phyloP scores from a whole-genome alignment of 768 basidiomycete genomes.

The Udeniomyces megalosporus region DNA sequence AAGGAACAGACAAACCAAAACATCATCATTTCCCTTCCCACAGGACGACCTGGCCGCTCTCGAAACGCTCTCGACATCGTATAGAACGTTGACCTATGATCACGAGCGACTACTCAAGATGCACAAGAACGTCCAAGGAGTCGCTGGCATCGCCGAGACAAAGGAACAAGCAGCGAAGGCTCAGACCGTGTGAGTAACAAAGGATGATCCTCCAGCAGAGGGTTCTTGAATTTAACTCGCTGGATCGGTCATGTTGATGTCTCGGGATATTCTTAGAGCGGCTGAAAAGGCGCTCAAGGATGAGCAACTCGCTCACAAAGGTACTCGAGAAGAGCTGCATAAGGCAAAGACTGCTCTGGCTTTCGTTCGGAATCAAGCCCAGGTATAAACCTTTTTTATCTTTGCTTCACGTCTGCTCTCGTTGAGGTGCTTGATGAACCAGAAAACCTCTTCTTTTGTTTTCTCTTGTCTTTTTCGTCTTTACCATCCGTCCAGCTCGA shows the following conservation, averaged over 20 bases:
- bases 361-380: conserved; percentile 19
- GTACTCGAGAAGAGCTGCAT: conserved; percentile 14
- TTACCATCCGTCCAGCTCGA: conserved; percentile 38
- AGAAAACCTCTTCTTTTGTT: neutral
- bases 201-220: too few species aligned
- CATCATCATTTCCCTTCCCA: neutral
- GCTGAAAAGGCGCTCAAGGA: conserved; percentile 15
- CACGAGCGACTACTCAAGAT: conserved; percentile 56
- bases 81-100: conserved; percentile 64
- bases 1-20: neutral
- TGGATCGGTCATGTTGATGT: too few species aligned
- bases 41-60: conserved; percentile 63
- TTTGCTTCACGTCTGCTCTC: too few species aligned
- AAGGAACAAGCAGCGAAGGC: conserved; percentile 59
- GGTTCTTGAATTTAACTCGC: too few species aligned
- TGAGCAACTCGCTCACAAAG: conserved; percentile 18
- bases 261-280: neutral
- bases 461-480: neutral
- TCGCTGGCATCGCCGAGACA: conserved; percentile 55
- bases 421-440: too few species aligned
- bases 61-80: conserved; percentile 56
- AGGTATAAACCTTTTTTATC: neutral
- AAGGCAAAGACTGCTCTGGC: conserved; percentile 19
- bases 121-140: conserved; percentile 45
- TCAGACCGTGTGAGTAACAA: conserved; percentile 44